Evolutionary conservation across 352 stramenopile genomes (phyloP).

Genomic region (Pythium insidiosum): DNA sequence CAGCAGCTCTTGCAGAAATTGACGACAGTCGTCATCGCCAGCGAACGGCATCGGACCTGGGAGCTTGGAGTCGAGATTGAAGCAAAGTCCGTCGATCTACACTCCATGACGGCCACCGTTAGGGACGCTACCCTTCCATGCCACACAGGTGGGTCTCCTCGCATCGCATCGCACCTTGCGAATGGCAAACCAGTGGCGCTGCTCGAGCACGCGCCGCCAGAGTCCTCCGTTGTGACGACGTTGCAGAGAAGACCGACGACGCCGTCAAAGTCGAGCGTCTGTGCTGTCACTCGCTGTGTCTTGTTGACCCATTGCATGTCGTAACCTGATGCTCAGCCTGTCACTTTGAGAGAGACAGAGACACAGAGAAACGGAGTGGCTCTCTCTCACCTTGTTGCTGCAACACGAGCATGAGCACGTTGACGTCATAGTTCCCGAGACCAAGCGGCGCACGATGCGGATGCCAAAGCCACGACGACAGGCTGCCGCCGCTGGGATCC

Average conservation of each 20-base stretch:
- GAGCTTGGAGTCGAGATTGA: slow-evolving; percentile 78
- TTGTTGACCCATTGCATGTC: slow-evolving; percentile 68
- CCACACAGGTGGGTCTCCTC: too few relatives aligned
- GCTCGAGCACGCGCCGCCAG: slow-evolving; percentile 41
- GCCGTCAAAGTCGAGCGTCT: slow-evolving; percentile 33
- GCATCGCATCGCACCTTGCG: slow-evolving; percentile 28
- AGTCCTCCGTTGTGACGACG: slow-evolving; percentile 33
- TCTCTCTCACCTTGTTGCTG: slow-evolving; percentile 53
- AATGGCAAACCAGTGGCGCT: slow-evolving; percentile 78
- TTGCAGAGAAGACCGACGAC: slow-evolving; percentile 63
- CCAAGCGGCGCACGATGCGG: slow-evolving; percentile 54
- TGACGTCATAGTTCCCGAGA: slow-evolving; percentile 79
- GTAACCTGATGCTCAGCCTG: slow-evolving; percentile 25
- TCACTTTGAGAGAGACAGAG: too few relatives aligned
- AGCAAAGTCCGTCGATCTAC: slow-evolving; percentile 46
- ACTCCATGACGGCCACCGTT: too few relatives aligned
- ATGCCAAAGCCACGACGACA: slow-evolving; percentile 40
- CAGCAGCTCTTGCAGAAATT: slow-evolving; percentile 60
- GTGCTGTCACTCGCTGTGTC: slow-evolving; percentile 27
- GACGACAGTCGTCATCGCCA: slow-evolving; percentile 31
- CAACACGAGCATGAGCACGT: slow-evolving; percentile 56
- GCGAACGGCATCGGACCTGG: slow-evolving; percentile 35
- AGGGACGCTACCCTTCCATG: too few relatives aligned
- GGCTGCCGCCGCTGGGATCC: too few relatives aligned
- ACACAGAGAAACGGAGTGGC: too few relatives aligned